Evolutionary conservation across 2,329 filamentous ascomycete genomes (phyloP).

Genomic region (Xylaria digitata): DNA sequence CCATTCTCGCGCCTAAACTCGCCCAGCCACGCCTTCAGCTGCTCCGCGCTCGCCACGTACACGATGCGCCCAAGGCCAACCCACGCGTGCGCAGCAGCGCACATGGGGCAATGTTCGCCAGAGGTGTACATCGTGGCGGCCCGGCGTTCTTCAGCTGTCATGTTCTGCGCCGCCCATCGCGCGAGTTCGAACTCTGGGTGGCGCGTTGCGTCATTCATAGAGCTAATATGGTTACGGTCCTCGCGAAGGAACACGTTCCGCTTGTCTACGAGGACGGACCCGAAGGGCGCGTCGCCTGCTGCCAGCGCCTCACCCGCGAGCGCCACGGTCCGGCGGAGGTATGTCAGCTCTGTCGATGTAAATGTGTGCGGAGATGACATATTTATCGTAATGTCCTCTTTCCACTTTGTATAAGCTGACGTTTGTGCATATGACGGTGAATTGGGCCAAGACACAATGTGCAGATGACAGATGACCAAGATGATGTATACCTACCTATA

Average conservation of each 20-base stretch:
- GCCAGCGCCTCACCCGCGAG: slow-evolving; percentile 47
- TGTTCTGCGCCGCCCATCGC: slow-evolving; percentile 38
- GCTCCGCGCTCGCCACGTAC: slow-evolving; percentile 38
- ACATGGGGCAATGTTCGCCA: slow-evolving; percentile 44
- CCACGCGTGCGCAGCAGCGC: slow-evolving; percentile 40
- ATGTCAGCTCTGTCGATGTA: slow-evolving; percentile 30
- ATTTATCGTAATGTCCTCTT: too few species aligned
- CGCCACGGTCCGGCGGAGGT: slow-evolving; percentile 45
- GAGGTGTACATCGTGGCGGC: slow-evolving; percentile 41
- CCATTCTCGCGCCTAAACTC: slow-evolving; percentile 26
- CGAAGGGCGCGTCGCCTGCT: slow-evolving; percentile 44
- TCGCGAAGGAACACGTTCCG: slow-evolving; percentile 25
- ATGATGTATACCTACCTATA: neutral
- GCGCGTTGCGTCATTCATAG: slow-evolving; percentile 35
- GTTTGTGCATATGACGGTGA: neutral
- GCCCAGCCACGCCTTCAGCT: slow-evolving; percentile 35
- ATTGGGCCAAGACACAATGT: too few species aligned
- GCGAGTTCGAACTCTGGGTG: slow-evolving; percentile 44
- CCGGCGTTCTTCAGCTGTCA: slow-evolving; percentile 25
- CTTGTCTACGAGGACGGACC: slow-evolving; percentile 36
- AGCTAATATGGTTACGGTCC: slow-evolving; percentile 40
- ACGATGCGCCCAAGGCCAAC: slow-evolving; percentile 40
- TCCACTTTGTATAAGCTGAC: neutral
- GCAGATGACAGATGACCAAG: neutral
- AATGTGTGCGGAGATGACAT: slow-evolving; percentile 17